A percentile compares a stretch with the other conserved stretches of the same genome.
Conservation (phyloP, 306 rosid species). For the Inga leiocalycina region DNA sequence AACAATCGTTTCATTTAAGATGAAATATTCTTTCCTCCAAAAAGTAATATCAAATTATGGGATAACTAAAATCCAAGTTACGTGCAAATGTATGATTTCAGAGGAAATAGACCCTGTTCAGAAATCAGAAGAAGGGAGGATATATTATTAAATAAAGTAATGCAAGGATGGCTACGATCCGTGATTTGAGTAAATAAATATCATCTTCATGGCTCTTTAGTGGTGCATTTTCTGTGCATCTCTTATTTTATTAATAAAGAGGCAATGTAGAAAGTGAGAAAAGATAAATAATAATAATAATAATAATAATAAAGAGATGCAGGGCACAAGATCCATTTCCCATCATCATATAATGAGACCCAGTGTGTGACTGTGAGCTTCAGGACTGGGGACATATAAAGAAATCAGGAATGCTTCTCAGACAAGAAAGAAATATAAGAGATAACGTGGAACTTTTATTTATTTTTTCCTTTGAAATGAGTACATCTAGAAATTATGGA, state of each 20-base stretch:
- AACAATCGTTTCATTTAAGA: not conserved
- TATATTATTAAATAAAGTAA: not conserved
- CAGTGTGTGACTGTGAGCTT: not conserved
- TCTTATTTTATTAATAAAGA: not conserved
- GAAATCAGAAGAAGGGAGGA: not conserved
- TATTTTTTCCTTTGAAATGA: conserved; percentile 28
- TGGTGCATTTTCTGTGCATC: not conserved
- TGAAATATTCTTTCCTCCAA: not conserved
- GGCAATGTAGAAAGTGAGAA: not conserved
- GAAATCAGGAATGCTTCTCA: conserved; percentile 30
- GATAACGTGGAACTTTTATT: conserved; percentile 33
- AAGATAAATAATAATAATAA: not conserved
- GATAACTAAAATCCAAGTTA: not conserved
- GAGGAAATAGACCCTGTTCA: not conserved
- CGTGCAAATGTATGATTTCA: not conserved
- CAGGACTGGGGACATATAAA: not conserved
- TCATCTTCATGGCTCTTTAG: not conserved
- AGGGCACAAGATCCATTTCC: not conserved
- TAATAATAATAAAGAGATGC: not conserved
- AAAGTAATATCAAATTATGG: not conserved
- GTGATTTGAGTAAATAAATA: conserved; percentile 16
- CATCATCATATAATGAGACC: conserved; percentile 28
- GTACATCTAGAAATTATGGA: conserved; percentile 36
- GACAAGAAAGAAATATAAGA: conserved; percentile 42
- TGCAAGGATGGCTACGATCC: conserved; percentile 11